Evolutionary conservation across 139 green algal genomes (phyloP).

Genomic region (Pedinophyceae sp.): DNA sequence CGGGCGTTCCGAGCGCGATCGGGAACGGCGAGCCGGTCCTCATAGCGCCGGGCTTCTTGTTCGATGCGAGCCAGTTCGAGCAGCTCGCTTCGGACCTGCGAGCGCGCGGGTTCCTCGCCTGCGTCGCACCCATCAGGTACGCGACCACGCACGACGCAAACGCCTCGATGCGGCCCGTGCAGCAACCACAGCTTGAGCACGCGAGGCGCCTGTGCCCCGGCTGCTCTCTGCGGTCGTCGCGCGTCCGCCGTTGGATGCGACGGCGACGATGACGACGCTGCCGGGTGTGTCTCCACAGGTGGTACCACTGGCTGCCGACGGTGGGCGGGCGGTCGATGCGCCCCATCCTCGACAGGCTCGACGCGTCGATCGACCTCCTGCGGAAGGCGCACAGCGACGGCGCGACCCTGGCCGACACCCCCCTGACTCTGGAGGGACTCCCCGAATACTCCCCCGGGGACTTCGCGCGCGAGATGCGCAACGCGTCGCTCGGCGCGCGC

Average conservation of each 20-base stretch:
- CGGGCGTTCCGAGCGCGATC: too few species aligned
- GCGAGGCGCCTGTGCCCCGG: too few species aligned
- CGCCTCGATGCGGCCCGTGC: too few species aligned
- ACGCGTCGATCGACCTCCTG: slow-evolving; percentile 7
- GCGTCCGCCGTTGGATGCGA: too few species aligned
- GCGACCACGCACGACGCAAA: too few species aligned
- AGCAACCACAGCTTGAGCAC: too few species aligned
- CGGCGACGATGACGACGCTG: too few species aligned
- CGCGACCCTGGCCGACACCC: too few species aligned
- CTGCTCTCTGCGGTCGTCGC: too few species aligned
- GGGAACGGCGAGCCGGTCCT: slow-evolving; percentile 9
- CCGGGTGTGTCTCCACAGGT: too few species aligned
- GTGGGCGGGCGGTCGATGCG: slow-evolving; percentile 16
- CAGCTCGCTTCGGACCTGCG: slow-evolving; percentile 15
- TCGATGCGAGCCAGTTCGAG: slow-evolving; percentile 10
- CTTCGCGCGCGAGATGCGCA: not conserved
- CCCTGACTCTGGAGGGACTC: not conserved
- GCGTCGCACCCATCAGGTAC: slow-evolving; percentile 15
- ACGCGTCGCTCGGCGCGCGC: not conserved
- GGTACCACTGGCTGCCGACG: slow-evolving; percentile 22
- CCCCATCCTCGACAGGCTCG: slow-evolving; percentile 18
- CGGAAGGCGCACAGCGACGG: not conserved
- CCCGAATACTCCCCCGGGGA: not conserved
- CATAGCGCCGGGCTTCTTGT: slow-evolving; percentile 17
- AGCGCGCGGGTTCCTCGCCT: slow-evolving; percentile 14